These are phyloP conservation scores for Myriangium duriaei DNA, from an alignment of 2,329 filamentous ascomycete genomes.

Conservation along the genomic window DNA sequence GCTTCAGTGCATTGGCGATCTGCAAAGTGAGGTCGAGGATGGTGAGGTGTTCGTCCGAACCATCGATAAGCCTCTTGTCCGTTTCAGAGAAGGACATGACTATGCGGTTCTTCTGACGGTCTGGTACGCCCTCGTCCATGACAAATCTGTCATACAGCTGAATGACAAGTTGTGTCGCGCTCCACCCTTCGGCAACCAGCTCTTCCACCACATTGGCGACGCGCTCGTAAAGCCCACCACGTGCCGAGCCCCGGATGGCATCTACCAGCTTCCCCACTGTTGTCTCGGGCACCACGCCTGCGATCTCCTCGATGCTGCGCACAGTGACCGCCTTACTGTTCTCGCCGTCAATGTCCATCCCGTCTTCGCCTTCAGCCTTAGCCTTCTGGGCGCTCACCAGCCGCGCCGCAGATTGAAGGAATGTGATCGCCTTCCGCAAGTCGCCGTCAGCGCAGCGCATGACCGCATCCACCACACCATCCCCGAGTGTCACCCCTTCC, in stretches of 20 bases:
- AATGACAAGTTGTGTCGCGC: conserved; percentile 71
- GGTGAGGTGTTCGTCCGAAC: conserved; percentile 86
- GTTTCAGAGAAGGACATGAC: conserved; percentile 82
- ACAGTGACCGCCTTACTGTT: conserved; percentile 49
- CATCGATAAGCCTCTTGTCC: conserved; percentile 88
- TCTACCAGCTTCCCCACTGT: conserved; percentile 59
- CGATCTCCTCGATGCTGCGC: conserved; percentile 81
- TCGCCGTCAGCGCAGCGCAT: conserved; percentile 88
- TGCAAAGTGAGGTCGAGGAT: conserved; percentile 75
- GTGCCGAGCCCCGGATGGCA: conserved; percentile 61
- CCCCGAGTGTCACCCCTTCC: conserved; percentile 64
- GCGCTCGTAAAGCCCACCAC: conserved; percentile 53
- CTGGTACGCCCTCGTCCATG: conserved; percentile 55
- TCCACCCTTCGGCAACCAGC: conserved; percentile 94
- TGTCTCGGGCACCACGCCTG: conserved; percentile 72
- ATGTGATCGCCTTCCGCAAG: conserved; percentile 90
- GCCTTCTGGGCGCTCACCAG: conserved; percentile 58
- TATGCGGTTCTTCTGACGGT: conserved; percentile 78
- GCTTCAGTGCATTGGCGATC: conserved; percentile 32
- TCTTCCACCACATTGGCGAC: conserved; percentile 75
- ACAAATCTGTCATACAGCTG: conserved; percentile 78
- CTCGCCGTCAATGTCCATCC: conserved; percentile 35
- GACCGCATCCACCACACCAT: conserved; percentile 69
- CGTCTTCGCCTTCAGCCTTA: conserved; percentile 48
- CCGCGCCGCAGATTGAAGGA: conserved; percentile 83